Conservation (phyloP, 2,329 filamentous ascomycete genomes). For the Clonostachys rosea region DNA sequence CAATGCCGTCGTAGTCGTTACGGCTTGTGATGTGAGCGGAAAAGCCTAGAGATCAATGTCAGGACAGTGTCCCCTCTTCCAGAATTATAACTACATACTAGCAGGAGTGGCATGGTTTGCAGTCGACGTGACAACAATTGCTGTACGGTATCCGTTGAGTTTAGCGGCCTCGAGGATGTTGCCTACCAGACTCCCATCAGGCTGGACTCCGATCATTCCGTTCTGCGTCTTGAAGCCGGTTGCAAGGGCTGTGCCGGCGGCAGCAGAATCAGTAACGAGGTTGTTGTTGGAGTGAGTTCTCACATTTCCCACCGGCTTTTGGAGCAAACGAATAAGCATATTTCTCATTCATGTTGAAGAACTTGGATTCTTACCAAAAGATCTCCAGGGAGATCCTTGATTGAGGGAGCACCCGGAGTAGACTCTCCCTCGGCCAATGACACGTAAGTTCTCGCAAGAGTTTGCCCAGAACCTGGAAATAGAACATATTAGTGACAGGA, state of each 20-base stretch:
- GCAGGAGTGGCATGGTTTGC: constrained; percentile 7
- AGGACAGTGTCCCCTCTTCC: not conserved
- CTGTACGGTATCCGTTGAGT: constrained; percentile 25
- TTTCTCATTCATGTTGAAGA: not conserved
- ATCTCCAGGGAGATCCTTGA: not conserved
- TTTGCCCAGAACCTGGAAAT: not conserved
- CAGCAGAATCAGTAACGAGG: constrained; percentile 29
- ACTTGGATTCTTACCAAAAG: not conserved
- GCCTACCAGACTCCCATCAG: constrained; percentile 21
- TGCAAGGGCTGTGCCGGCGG: constrained; percentile 27
- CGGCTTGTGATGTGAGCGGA: constrained; percentile 22
- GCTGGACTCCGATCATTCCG: constrained; percentile 22
- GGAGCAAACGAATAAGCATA: too few relatives aligned
- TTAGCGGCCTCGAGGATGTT: constrained; percentile 30
- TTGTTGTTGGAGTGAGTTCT: constrained; percentile 19
- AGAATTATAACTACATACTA: not conserved
- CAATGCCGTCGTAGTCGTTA: constrained; percentile 22
- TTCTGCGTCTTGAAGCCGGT: constrained; percentile 29
- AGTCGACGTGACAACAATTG: constrained; percentile 24
- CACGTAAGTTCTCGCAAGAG: constrained; percentile 5
- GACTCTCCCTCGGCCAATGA: constrained; percentile 4
- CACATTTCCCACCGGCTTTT: constrained; percentile 5
- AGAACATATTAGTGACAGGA: too few relatives aligned
- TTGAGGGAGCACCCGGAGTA: constrained; percentile 1
- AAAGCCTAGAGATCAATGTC: constrained; percentile 8